Conservation (phyloP, 257 asterid genomes). For the Sherardia arvensis region DNA sequence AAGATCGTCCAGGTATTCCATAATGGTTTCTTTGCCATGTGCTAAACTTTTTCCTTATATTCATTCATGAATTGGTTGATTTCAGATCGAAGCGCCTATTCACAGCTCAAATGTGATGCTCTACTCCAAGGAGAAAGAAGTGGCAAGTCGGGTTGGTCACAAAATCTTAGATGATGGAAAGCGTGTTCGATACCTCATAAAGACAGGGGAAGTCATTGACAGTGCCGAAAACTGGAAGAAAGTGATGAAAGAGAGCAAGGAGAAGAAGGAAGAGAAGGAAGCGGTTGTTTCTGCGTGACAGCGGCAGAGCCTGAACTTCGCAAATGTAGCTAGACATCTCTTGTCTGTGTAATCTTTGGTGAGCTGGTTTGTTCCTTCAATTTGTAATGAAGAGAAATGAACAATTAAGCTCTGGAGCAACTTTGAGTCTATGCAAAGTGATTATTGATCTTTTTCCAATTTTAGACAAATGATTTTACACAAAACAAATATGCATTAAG, state of each 20-base stretch:
- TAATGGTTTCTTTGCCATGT: too few species aligned
- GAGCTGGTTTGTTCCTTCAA: neutral
- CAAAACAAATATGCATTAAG: too few species aligned
- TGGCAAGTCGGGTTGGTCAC: constrained; percentile 86
- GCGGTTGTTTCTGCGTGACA: constrained; percentile 34
- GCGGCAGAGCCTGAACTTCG: neutral
- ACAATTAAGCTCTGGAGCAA: too few species aligned
- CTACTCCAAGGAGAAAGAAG: constrained; percentile 69
- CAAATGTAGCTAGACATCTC: neutral
- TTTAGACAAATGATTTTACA: too few species aligned
- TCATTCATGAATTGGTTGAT: constrained; percentile 8
- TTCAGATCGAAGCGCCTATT: constrained; percentile 87
- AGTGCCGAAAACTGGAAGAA: constrained; percentile 86
- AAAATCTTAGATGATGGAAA: constrained; percentile 74
- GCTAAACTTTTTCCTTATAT: neutral
- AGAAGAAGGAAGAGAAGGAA: constrained; percentile 39
- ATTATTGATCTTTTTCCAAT: neutral
- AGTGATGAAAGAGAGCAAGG: constrained; percentile 43
- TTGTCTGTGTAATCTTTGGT: neutral
- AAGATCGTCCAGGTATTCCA: constrained; percentile 68
- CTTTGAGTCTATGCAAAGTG: neutral
- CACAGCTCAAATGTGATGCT: constrained; percentile 99
- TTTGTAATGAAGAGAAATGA: neutral
- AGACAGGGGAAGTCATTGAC: constrained; percentile 89
- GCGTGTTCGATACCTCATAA: constrained; percentile 78